Base-by-base conservation (phyloP, 2,329 filamentous ascomycete species). In the Venturia pyrina region DNA sequence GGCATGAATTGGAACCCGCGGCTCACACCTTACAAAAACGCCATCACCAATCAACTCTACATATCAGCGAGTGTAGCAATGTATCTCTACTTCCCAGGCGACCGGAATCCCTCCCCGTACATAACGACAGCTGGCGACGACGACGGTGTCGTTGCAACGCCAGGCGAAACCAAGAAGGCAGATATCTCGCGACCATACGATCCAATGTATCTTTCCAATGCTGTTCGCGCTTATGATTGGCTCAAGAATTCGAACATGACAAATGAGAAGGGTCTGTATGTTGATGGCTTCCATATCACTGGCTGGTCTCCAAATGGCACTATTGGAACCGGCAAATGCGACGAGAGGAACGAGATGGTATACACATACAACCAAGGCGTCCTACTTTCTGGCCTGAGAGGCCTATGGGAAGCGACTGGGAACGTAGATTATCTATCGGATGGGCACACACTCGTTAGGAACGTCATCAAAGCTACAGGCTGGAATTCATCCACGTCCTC, bases 321-420 rank as follows among this genome's bases (percentile, higher is more conserved):
- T 67, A 82, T 81, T 34, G 85, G 87, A 62, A 91, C 89, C 66
- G 87, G 85, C 0, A 82, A 85, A 68, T 97, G 93, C 75, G 90
- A 97, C 73, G 75, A 85, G 62, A 85, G 92, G 62, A 90, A 96
- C 75, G 86, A 93, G 70, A 93, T 92, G 87, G 89, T 96, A 10
- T 96, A 93, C 76, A 96, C 92, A 0, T 97, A 98, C 79, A 98
- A 98, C 77, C 93, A 98, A 76, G 93, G 93, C 28, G 91, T 97
- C 4, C 72, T 98, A 0, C 83, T 97, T 28, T 92, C 90, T 5
- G 93, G 91, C 15, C 85, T 91, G 65, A 85, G 90, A 43, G 89
- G 88, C 1, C 81, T 97, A 0, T 97, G 89, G 85, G 83, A 90
- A 68, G 87, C 86, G 17, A 96, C 90, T 0, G 89, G 89, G 15